A percentile compares a stretch with the other conserved stretches of the same genome.
phyloP scores from a whole-genome alignment of 495 filamentous ascomycete species.

The Neurospora hispaniola region DNA sequence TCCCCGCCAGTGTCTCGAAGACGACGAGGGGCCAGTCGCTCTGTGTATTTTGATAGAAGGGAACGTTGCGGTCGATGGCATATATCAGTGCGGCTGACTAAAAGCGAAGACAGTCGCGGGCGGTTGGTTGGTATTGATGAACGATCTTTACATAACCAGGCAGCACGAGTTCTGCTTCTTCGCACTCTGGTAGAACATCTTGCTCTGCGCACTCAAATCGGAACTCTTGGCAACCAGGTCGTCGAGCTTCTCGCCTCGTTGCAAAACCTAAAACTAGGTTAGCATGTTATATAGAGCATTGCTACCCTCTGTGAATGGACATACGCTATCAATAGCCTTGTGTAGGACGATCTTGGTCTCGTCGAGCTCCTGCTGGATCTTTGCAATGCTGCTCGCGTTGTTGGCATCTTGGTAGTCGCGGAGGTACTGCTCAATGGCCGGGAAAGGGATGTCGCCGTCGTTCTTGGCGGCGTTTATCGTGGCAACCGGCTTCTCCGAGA shows the following conservation, averaged over 20 bases:
- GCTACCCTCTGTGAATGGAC: neutral
- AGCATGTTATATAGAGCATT: neutral
- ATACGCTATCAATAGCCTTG: conserved; percentile 80
- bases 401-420: conserved; percentile 80
- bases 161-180: conserved; percentile 98
- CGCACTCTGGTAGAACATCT: conserved; percentile 76
- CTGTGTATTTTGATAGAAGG: neutral
- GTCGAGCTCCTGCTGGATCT: conserved; percentile 93
- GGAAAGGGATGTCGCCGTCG: conserved; percentile 44
- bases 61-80: neutral
- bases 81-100: neutral
- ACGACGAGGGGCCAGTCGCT: neutral
- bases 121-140: neutral
- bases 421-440: conserved; percentile 71
- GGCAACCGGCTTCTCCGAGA: conserved; percentile 63
- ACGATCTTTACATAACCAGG: conserved; percentile 53
- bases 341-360: conserved; percentile 97
- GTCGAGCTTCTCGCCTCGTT: conserved; percentile 87
- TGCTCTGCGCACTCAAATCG: conserved; percentile 76
- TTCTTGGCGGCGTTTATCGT: conserved; percentile 45
- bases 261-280: conserved; percentile 41
- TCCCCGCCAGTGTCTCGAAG: neutral
- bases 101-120: neutral
- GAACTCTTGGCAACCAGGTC: conserved; percentile 81
- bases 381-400: conserved; percentile 83